A percentile compares a stretch with the other conserved stretches of the same genome.
Evolutionary conservation across 1,139 yeast species (phyloP).

Genomic region (Taphrina deformans): DNA sequence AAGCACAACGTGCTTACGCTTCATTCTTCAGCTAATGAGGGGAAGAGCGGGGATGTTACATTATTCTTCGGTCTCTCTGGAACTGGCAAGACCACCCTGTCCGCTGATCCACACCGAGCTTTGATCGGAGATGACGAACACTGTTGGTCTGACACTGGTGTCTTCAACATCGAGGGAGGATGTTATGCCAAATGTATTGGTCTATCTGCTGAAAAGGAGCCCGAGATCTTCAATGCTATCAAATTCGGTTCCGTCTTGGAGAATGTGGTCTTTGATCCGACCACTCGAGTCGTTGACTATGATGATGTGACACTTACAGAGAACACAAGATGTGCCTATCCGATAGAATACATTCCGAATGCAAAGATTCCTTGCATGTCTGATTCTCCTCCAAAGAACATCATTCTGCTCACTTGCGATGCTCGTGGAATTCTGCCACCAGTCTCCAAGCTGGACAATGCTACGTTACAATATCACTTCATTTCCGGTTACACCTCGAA

Average conservation of each 20-base stretch:
- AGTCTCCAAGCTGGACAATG: slow-evolving; percentile 86
- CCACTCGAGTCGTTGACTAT: slow-evolving; percentile 81
- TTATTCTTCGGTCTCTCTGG: slow-evolving; percentile 96
- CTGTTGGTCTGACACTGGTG: slow-evolving; percentile 98
- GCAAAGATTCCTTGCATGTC: slow-evolving; percentile 95
- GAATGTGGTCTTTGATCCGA: slow-evolving; percentile 83
- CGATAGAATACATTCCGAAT: slow-evolving; percentile 93
- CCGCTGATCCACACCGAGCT: slow-evolving; percentile 92
- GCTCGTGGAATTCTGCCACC: slow-evolving; percentile 98
- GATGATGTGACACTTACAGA: slow-evolving; percentile 80
- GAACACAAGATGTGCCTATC: slow-evolving; percentile 98
- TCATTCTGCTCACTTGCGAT: slow-evolving; percentile 91
- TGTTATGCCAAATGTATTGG: slow-evolving; percentile 98
- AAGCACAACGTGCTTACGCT: slow-evolving; percentile 86
- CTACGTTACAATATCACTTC: slow-evolving; percentile 98
- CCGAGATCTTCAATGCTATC: slow-evolving; percentile 94
- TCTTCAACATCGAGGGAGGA: slow-evolving; percentile 98
- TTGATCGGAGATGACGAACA: slow-evolving; percentile 99
- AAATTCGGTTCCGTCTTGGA: slow-evolving; percentile 92
- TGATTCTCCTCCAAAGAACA: slow-evolving; percentile 86
- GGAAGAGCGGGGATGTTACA: slow-evolving; percentile 73
- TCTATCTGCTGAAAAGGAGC: slow-evolving; percentile 86
- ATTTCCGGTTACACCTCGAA: slow-evolving; percentile 98
- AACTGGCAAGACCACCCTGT: slow-evolving; percentile 96
- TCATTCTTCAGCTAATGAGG: slow-evolving; percentile 96